Evolutionary conservation across 257 asterid genomes (phyloP).

Genomic region (Eucommia ulmoides): DNA sequence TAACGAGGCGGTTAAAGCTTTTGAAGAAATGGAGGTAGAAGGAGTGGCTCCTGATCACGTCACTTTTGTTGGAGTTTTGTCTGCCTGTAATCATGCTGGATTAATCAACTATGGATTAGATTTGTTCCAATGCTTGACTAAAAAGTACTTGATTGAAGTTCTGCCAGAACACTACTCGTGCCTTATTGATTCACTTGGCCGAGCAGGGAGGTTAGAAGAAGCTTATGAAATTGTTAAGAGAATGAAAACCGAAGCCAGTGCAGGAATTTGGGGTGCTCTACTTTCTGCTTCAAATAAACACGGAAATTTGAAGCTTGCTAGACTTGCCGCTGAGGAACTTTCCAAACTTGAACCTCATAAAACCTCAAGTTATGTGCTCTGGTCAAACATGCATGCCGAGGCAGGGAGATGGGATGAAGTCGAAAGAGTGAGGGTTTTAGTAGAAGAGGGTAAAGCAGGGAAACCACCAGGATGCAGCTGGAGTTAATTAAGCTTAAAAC

Average conservation of each 20-base stretch:
- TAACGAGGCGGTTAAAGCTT: slow-evolving; percentile 26
- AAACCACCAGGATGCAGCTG: slow-evolving; percentile 42
- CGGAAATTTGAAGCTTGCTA: slow-evolving; percentile 22
- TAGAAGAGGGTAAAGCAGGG: slow-evolving; percentile 16
- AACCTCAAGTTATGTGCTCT: slow-evolving; percentile 20
- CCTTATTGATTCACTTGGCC: slow-evolving; percentile 36
- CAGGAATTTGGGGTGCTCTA: slow-evolving; percentile 36
- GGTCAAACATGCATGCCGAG: slow-evolving; percentile 25
- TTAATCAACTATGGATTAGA: slow-evolving; percentile 18
- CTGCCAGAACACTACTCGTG: slow-evolving; percentile 25
- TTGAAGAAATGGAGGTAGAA: slow-evolving; percentile 27
- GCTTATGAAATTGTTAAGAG: slow-evolving; percentile 19
- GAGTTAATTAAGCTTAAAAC: too few relatives aligned
- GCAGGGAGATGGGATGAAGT: slow-evolving; percentile 40
- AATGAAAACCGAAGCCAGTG: slow-evolving; percentile 18
- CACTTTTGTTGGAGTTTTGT: slow-evolving; percentile 30
- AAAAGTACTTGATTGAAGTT: slow-evolving; percentile 26
- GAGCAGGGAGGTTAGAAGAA: slow-evolving; percentile 38
- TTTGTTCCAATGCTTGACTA: slow-evolving; percentile 25
- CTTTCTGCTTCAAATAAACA: slow-evolving; percentile 27
- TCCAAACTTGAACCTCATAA: slow-evolving; percentile 26
- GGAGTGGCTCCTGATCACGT: slow-evolving; percentile 27
- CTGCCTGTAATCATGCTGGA: slow-evolving; percentile 41
- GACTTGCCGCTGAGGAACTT: slow-evolving; percentile 21
- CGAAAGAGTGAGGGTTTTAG: slow-evolving; percentile 18